Evolutionary conservation across 75 land plant species (phyloP).

Genomic region (Gnetum montanum): DNA sequence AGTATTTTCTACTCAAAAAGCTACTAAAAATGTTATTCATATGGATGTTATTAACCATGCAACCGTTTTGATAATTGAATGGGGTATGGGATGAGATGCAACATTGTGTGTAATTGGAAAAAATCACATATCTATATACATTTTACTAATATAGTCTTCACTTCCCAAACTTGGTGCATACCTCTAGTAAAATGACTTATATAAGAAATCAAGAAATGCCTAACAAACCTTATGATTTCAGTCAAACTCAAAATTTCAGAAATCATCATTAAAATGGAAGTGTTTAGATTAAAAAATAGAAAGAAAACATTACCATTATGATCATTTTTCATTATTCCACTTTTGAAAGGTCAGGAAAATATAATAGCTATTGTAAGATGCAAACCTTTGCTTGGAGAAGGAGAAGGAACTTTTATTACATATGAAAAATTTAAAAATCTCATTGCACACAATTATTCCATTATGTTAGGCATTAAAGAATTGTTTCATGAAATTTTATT

Average conservation of each 20-base stretch:
- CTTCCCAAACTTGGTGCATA: neutral
- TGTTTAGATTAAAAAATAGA: neutral
- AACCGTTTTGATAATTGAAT: neutral
- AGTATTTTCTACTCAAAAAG: neutral
- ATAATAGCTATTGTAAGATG: conserved; percentile 5
- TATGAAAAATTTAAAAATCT: neutral
- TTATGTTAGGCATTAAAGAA: neutral
- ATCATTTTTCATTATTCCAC: conserved; percentile 10
- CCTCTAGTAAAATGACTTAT: neutral
- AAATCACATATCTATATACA: neutral
- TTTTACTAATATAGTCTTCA: neutral
- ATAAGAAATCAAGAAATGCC: neutral
- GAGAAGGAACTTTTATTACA: neutral
- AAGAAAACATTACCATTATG: conserved; percentile 2
- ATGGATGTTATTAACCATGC: neutral
- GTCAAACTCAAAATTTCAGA: neutral
- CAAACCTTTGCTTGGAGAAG: conserved; percentile 7
- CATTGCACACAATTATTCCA: neutral
- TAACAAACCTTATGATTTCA: neutral
- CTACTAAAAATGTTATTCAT: neutral
- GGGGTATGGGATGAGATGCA: neutral
- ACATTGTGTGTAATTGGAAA: neutral
- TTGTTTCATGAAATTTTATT: too few species aligned
- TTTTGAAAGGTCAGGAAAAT: conserved; percentile 9
- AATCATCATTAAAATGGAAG: neutral